A percentile compares a stretch with the other conserved stretches of the same genome.
These are phyloP conservation scores for Sextonia rubra DNA, from an alignment of 164 flowering plant genomes.

Conservation along the genomic window DNA sequence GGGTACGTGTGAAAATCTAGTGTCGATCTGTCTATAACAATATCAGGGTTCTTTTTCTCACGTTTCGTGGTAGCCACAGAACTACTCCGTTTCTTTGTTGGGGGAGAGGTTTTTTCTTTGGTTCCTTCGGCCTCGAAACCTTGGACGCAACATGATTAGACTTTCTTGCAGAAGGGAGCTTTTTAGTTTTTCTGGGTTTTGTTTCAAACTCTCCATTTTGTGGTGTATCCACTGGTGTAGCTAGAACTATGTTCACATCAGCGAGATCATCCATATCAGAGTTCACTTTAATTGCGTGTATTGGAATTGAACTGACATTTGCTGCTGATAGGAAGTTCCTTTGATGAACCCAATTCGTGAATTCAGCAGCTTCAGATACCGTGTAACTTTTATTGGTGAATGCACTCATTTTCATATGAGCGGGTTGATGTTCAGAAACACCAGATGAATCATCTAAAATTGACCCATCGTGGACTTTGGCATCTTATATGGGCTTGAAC, in stretches of 20 bases:
- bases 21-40: constrained; percentile 20
- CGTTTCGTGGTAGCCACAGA: constrained; percentile 23
- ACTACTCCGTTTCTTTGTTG: constrained; percentile 23
- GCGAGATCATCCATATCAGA: constrained; percentile 20
- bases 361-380: constrained; percentile 29
- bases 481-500: constrained; percentile 14
- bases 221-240: constrained; percentile 6
- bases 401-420: constrained; percentile 22
- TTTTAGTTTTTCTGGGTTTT: constrained; percentile 25
- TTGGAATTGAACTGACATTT: constrained; percentile 18
- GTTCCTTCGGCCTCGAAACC: constrained; percentile 29
- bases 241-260: constrained; percentile 19
- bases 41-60: constrained; percentile 30
- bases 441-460: constrained; percentile 3
- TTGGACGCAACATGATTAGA: constrained; percentile 22
- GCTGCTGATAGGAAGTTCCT: constrained; percentile 16
- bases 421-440: constrained; percentile 12
- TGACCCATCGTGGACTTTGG: background rate
- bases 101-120: constrained; percentile 30
- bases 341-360: constrained; percentile 30
- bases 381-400: constrained; percentile 21
- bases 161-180: constrained; percentile 23
- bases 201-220: constrained; percentile 14
- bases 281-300: constrained; percentile 11
- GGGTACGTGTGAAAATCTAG: constrained; percentile 37